These are phyloP conservation scores for Schizophyllum amplum DNA, from an alignment of 1,284 basidiomycete genomes.

Conservation along the genomic window DNA sequence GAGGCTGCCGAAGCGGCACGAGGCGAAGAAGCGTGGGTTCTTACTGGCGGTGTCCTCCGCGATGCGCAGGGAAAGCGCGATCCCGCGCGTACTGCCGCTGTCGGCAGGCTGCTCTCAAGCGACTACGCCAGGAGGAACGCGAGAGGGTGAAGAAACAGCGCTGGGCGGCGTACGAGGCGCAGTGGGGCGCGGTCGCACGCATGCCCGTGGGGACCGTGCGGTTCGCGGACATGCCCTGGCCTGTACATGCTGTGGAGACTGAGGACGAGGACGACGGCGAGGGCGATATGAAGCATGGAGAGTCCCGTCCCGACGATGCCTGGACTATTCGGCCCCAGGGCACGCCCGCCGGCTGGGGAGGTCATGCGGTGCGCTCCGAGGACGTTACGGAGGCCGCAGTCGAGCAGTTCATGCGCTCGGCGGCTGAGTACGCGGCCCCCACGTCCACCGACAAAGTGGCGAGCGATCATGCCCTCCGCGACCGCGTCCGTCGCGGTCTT, in stretches of 20 bases:
- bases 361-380: slow-evolving; percentile 17
- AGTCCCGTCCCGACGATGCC: neutral
- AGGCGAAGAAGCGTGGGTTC: slow-evolving; percentile 53
- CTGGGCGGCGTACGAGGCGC: slow-evolving; percentile 44
- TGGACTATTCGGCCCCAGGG: neutral
- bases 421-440: slow-evolving; percentile 32
- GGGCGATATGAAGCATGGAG: slow-evolving; percentile 1
- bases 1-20: slow-evolving; percentile 24
- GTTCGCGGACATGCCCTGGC: slow-evolving; percentile 55
- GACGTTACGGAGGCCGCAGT: slow-evolving; percentile 37
- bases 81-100: slow-evolving; percentile 34
- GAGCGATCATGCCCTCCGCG: slow-evolving; percentile 14
- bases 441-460: slow-evolving; percentile 28
- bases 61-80: slow-evolving; percentile 43
- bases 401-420: slow-evolving; percentile 46
- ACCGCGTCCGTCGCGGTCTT: slow-evolving; percentile 49
- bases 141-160: slow-evolving; percentile 27
- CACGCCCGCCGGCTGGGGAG: slow-evolving; percentile 4
- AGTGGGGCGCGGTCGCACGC: slow-evolving; percentile 32
- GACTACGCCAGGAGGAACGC: slow-evolving; percentile 6
- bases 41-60: slow-evolving; percentile 44
- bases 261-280: neutral
- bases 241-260: slow-evolving; percentile 16
- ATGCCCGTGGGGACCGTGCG: slow-evolving; percentile 13
- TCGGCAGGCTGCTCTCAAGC: slow-evolving; percentile 26